Evolutionary conservation across 805 yeast genomes (phyloP).

Genomic region (Kuraishia hungarica): DNA sequence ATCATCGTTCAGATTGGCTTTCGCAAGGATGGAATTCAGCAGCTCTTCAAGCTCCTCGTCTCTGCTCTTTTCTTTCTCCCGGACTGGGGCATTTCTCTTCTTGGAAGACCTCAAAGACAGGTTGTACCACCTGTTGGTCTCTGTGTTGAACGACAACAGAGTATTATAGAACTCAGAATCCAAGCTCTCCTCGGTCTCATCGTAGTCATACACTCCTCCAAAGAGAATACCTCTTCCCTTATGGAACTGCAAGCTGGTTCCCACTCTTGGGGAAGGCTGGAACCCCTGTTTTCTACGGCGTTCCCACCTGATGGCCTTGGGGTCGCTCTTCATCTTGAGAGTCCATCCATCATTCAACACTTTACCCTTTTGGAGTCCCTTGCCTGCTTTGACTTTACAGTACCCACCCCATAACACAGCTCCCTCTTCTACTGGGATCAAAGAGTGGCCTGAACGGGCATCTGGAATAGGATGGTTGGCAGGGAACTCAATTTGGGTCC

Average conservation of each 20-base stretch:
- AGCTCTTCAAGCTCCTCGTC: conserved; percentile 80
- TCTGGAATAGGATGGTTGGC: conserved; percentile 77
- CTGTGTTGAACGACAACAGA: conserved; percentile 74
- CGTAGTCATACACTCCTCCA: conserved; percentile 93
- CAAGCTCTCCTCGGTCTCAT: conserved; percentile 89
- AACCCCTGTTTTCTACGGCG: conserved; percentile 83
- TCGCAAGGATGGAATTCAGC: conserved; percentile 62
- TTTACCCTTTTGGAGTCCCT: conserved; percentile 86
- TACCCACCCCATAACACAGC: conserved; percentile 90
- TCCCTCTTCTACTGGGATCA: conserved; percentile 74
- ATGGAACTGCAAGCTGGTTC: conserved; percentile 82
- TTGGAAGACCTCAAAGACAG: conserved; percentile 55
- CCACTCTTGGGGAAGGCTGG: conserved; percentile 91
- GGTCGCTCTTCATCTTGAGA: conserved; percentile 78
- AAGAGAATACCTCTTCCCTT: conserved; percentile 87
- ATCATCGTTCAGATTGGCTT: conserved; percentile 60
- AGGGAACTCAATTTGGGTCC: conserved; percentile 87
- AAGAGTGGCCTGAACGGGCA: conserved; percentile 88
- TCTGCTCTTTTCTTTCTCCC: conserved; percentile 39
- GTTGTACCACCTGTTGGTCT: conserved; percentile 82
- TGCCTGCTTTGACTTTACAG: conserved; percentile 83
- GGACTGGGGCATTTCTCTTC: conserved; percentile 32
- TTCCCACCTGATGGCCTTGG: conserved; percentile 76
- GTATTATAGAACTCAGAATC: conserved; percentile 81
- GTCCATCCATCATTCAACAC: conserved; percentile 82